Conservation (phyloP, 2,329 filamentous ascomycete species). For the Neofusicoccum cordaticola region DNA sequence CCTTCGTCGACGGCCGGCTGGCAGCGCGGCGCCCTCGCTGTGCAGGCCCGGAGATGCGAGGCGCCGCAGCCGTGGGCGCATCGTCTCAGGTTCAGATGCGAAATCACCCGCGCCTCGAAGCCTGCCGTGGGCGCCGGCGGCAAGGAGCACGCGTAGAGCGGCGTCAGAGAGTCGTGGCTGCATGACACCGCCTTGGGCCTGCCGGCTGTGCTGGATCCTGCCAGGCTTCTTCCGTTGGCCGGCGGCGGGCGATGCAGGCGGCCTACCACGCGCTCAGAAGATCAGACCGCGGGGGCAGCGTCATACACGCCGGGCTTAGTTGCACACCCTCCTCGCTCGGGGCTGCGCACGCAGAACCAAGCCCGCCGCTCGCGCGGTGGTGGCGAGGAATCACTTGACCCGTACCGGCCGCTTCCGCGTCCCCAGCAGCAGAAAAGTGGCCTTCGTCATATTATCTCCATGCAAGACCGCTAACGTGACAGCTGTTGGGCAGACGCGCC, state of each 20-base stretch:
- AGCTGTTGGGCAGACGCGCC: background rate
- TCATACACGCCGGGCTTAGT: background rate
- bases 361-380: background rate
- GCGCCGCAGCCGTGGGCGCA: too few species aligned
- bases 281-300: background rate
- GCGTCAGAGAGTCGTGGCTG: background rate
- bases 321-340: background rate
- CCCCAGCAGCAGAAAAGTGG: background rate
- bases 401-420: background rate
- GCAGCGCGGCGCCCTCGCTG: background rate
- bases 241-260: too few species aligned
- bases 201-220: background rate
- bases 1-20: too few species aligned
- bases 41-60: too few species aligned
- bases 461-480: background rate
- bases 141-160: background rate
- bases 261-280: background rate
- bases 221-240: background rate
- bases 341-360: background rate
- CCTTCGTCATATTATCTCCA: background rate
- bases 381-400: constrained; percentile 1
- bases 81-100: background rate
- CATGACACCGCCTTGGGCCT: background rate
- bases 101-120: background rate
- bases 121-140: background rate